Conservation (phyloP, 2,329 filamentous ascomycete genomes). For the Pseudogymnoascus sp. region DNA sequence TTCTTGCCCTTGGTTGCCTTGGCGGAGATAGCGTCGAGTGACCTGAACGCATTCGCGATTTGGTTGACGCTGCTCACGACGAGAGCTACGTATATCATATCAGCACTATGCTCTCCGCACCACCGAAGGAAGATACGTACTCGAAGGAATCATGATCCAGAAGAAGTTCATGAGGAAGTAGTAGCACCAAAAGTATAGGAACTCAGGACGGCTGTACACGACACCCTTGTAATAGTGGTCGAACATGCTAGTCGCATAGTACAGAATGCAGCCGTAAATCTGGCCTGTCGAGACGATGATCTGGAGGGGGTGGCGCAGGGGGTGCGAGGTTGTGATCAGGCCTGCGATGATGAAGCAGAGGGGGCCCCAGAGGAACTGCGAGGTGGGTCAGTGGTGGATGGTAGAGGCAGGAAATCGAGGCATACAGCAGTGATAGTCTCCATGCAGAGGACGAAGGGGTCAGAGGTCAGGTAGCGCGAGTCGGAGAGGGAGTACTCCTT, state of each 20-base stretch:
- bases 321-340: conserved; percentile 37
- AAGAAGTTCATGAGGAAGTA: conserved; percentile 56
- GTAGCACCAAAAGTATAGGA: conserved; percentile 57
- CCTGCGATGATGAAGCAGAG: conserved; percentile 45
- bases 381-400: neutral
- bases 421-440: conserved; percentile 43
- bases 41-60: conserved; percentile 31
- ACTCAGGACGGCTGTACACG: conserved; percentile 51
- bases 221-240: conserved; percentile 41
- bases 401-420: neutral
- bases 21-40: conserved; percentile 22
- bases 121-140: conserved; percentile 33
- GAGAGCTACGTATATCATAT: conserved; percentile 25
- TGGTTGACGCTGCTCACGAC: conserved; percentile 32
- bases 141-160: conserved; percentile 50
- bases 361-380: conserved; percentile 50
- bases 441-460: conserved; percentile 50
- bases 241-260: conserved; percentile 52
- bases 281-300: conserved; percentile 31
- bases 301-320: conserved; percentile 45
- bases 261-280: conserved; percentile 51
- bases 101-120: neutral
- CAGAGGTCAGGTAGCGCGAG: conserved; percentile 46
- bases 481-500: conserved; percentile 53
- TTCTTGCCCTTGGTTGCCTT: conserved; percentile 3